phyloP scores from a whole-genome alignment of 2,329 filamentous ascomycete genomes.

The Uncinocarpus reesii region DNA sequence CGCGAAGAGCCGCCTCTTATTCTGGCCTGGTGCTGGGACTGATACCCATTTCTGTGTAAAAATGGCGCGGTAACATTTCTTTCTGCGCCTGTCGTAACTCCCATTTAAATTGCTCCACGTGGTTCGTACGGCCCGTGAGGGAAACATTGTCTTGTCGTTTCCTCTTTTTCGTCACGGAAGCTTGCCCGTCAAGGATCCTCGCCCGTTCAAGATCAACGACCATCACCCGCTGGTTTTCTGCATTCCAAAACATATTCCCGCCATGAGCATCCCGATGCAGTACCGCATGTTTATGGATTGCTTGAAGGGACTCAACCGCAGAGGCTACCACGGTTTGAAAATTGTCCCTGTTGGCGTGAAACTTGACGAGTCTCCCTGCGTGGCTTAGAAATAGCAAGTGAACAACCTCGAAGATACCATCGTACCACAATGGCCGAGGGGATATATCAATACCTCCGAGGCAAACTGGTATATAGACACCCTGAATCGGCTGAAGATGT shows the following conservation, averaged over 20 bases:
- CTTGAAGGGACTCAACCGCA: slow-evolving; percentile 8
- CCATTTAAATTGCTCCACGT: too few species aligned
- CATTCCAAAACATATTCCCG: slow-evolving; percentile 15
- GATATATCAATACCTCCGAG: slow-evolving; percentile 18
- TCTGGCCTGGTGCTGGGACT: too few species aligned
- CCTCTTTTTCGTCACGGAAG: too few species aligned
- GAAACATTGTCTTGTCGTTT: too few species aligned
- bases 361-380: neutral
- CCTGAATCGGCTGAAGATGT: slow-evolving; percentile 16
- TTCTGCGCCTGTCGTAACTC: too few species aligned
- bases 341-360: neutral
- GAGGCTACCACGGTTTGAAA: neutral
- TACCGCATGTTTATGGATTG: slow-evolving; percentile 12
- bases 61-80: too few species aligned
- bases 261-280: slow-evolving; percentile 7
- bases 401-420: slow-evolving; percentile 12
- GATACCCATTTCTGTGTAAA: too few species aligned
- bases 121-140: too few species aligned
- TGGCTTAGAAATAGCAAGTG: slow-evolving; percentile 12
- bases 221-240: slow-evolving; percentile 10
- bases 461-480: slow-evolving; percentile 16
- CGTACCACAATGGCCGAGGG: slow-evolving; percentile 10
- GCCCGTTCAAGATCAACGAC: slow-evolving; percentile 17
- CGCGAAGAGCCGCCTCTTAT: too few species aligned
- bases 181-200: too few species aligned